Percentiles rank a stretch among this genome's conserved stretches.
Evolutionary conservation across 139 green algal species (phyloP).

Genomic region (Chlorella sp.): DNA sequence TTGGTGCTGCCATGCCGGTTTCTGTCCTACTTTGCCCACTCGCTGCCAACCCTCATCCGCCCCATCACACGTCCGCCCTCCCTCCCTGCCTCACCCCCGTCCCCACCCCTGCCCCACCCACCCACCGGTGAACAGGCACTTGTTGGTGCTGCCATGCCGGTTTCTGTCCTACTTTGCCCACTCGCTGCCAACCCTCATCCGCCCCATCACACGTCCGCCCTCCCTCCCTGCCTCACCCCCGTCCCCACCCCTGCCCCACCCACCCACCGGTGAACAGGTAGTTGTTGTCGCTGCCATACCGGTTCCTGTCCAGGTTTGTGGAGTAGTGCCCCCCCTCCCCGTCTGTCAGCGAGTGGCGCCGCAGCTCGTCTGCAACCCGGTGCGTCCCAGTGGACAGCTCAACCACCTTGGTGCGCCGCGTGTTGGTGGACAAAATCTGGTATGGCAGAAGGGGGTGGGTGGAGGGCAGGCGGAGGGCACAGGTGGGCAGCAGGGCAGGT

Average conservation of each 20-base stretch:
- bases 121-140: no score
- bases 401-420: slow-evolving; percentile 91
- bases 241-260: no score
- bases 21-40: no score
- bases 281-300: slow-evolving; percentile 95
- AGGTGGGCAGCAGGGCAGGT: neutral
- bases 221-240: neutral
- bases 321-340: slow-evolving; percentile 85
- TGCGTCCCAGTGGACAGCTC: slow-evolving; percentile 57
- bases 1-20: no score
- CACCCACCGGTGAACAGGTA: slow-evolving; percentile 91
- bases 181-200: no score
- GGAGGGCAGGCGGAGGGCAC: neutral
- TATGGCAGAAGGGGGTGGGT: neutral
- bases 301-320: slow-evolving; percentile 96
- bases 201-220: no score
- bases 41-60: no score
- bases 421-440: slow-evolving; percentile 90
- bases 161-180: no score
- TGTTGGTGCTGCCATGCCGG: no score
- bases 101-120: no score
- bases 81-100: neutral
- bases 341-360: slow-evolving; percentile 87
- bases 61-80: no score
- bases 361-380: slow-evolving; percentile 91